Conservation (phyloP, 139 green algal species). For the Chlorella ohadii region DNA sequence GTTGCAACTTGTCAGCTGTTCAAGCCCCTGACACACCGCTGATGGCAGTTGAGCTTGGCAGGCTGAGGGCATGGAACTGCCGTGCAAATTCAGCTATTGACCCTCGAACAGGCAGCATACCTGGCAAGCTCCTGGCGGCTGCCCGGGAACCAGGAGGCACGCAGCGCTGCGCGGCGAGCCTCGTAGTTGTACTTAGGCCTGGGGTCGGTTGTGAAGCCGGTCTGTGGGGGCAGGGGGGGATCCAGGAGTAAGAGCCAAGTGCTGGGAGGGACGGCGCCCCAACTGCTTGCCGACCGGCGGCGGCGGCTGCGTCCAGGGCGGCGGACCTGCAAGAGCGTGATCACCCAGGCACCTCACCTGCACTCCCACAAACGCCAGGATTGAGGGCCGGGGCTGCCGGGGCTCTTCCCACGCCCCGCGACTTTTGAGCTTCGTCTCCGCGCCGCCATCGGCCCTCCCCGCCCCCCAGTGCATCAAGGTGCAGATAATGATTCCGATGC, state of each 20-base stretch:
- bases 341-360: neutral
- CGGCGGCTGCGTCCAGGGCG: neutral
- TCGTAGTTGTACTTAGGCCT: slow-evolving; percentile 64
- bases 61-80: too few relatives aligned
- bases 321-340: neutral
- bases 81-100: neutral
- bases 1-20: too few relatives aligned
- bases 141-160: slow-evolving; percentile 67
- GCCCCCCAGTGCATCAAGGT: neutral
- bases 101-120: neutral
- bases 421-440: too few relatives aligned
- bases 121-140: slow-evolving; percentile 5
- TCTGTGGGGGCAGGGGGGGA: slow-evolving; percentile 37
- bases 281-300: neutral
- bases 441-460: too few relatives aligned
- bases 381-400: neutral
- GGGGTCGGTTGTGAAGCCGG: slow-evolving; percentile 45
- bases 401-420: too few relatives aligned
- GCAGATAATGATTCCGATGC: neutral
- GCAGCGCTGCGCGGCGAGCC: slow-evolving; percentile 46
- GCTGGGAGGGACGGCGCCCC: neutral
- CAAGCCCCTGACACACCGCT: too few relatives aligned
- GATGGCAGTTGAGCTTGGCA: too few relatives aligned
- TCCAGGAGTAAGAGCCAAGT: too few relatives aligned
- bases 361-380: slow-evolving; percentile 8